These are phyloP conservation scores for Zangia roseola DNA, from an alignment of 768 basidiomycete species.

Conservation along the genomic window DNA sequence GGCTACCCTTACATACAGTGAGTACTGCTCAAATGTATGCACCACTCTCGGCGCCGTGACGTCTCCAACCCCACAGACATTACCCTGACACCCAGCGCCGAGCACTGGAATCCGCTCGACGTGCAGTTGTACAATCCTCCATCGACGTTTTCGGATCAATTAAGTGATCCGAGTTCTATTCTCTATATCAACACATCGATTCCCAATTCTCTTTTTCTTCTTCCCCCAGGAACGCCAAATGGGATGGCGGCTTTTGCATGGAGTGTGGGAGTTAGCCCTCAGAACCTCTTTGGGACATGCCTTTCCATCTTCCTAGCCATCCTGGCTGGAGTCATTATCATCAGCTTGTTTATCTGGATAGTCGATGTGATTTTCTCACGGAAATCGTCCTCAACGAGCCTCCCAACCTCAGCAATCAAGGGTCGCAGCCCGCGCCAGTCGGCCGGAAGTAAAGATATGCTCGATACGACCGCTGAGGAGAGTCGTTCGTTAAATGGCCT, in stretches of 20 bases:
- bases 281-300: slow-evolving; percentile 81
- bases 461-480: slow-evolving; percentile 36
- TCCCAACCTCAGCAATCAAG: slow-evolving; percentile 21
- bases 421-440: slow-evolving; percentile 43
- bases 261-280: slow-evolving; percentile 76
- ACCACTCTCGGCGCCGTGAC: slow-evolving; percentile 9
- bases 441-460: slow-evolving; percentile 50
- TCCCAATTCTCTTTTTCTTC: slow-evolving; percentile 72
- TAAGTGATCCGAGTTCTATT: slow-evolving; percentile 67
- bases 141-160: slow-evolving; percentile 67
- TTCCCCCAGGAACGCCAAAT: slow-evolving; percentile 52
- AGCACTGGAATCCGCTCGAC: slow-evolving; percentile 68
- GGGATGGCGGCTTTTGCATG: slow-evolving; percentile 87
- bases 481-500: slow-evolving; percentile 28
- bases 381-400: slow-evolving; percentile 15
- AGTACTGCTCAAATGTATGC: slow-evolving; percentile 22
- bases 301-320: slow-evolving; percentile 82
- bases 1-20: slow-evolving; percentile 79
- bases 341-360: slow-evolving; percentile 72
- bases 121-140: slow-evolving; percentile 62
- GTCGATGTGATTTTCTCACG: slow-evolving; percentile 54
- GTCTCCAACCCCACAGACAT: slow-evolving; percentile 51
- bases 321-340: slow-evolving; percentile 62
- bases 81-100: slow-evolving; percentile 55
- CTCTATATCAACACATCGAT: slow-evolving; percentile 70